These are phyloP conservation scores for Casaregolazyma lundiana DNA, from an alignment of 1,139 yeast species.

Conservation along the genomic window DNA sequence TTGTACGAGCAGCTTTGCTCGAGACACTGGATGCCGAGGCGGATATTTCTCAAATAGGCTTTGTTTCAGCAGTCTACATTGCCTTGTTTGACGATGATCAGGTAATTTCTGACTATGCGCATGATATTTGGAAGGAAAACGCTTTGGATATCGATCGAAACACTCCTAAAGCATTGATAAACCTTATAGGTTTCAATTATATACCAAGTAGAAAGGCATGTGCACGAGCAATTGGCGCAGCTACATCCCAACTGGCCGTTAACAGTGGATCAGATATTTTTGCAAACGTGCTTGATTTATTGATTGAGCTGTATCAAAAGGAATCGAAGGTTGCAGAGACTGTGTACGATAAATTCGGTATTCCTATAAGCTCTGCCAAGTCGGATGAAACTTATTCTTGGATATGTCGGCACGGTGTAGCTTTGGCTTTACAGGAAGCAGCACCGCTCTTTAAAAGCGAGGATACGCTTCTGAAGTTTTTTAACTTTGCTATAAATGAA, in stretches of 20 bases:
- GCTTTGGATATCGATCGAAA: conserved; percentile 47
- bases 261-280: conserved; percentile 33
- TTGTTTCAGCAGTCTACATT: conserved; percentile 57
- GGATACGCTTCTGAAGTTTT: conserved; percentile 43
- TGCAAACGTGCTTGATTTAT: conserved; percentile 36
- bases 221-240: conserved; percentile 57
- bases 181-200: conserved; percentile 19
- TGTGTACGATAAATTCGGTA: conserved; percentile 70
- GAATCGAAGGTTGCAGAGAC: conserved; percentile 76
- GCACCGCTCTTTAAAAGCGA: conserved; percentile 44
- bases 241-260: conserved; percentile 33
- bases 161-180: conserved; percentile 20
- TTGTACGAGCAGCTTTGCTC: conserved; percentile 72
- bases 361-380: conserved; percentile 60
- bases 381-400: conserved; percentile 55
- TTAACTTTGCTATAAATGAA: conserved; percentile 55
- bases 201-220: conserved; percentile 51
- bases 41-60: conserved; percentile 56
- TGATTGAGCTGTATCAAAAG: conserved; percentile 53
- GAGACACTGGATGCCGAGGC: conserved; percentile 86
- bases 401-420: conserved; percentile 81
- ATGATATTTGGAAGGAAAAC: conserved; percentile 82
- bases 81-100: conserved; percentile 70
- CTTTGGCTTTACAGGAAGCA: conserved; percentile 58
- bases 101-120: conserved; percentile 55